Evolutionary conservation across 495 filamentous ascomycete species (phyloP).

Genomic region (Trichoderma parareesei): DNA sequence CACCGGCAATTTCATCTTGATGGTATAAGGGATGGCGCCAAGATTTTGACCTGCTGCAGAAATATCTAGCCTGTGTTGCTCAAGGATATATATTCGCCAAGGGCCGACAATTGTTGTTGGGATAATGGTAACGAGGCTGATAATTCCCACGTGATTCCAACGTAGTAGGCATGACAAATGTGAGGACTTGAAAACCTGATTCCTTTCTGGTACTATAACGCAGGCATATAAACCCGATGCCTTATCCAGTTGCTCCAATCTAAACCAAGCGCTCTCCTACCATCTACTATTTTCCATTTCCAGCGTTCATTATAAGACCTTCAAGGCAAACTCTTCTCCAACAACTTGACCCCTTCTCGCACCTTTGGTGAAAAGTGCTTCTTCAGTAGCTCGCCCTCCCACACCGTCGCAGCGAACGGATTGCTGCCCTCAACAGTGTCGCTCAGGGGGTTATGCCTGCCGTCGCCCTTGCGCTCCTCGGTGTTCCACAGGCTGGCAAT

Average conservation of each 20-base stretch:
- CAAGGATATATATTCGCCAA: too few species aligned
- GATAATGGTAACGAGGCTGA: not conserved
- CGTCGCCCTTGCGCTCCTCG: constrained; percentile 80
- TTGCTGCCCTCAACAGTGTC: constrained; percentile 71
- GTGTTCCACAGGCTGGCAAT: constrained; percentile 33
- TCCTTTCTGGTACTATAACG: not conserved
- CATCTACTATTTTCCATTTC: not conserved
- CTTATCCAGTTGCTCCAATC: not conserved
- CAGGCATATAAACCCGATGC: not conserved
- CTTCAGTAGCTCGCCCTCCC: constrained; percentile 84
- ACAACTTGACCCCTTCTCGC: constrained; percentile 58
- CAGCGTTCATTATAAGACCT: not conserved
- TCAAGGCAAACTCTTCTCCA: constrained; percentile 48
- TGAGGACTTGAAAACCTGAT: not conserved
- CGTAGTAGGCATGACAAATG: not conserved
- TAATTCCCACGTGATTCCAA: not conserved
- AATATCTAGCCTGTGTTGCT: too few species aligned
- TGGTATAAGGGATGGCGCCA: too few species aligned
- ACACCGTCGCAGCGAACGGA: constrained; percentile 81
- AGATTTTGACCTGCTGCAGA: too few species aligned
- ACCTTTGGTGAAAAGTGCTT: constrained; percentile 84
- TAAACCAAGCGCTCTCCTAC: not conserved
- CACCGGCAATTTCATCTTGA: not conserved
- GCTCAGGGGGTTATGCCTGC: constrained; percentile 43
- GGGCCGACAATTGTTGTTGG: too few species aligned